phyloP scores from a whole-genome alignment of 176 grass and related monocot species.

The Aegilops longissima region DNA sequence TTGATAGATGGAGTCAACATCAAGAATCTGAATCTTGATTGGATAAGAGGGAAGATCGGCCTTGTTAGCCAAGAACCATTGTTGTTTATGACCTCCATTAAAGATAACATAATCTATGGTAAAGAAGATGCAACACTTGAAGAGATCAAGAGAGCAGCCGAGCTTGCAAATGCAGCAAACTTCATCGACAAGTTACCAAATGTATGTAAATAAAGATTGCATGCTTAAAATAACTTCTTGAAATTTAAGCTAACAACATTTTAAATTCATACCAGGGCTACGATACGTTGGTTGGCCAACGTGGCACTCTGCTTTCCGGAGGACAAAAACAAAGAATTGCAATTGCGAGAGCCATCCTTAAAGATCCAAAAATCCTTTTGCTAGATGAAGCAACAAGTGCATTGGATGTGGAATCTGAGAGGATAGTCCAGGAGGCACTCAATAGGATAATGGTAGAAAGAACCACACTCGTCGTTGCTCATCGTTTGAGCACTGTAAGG shows the following conservation, averaged over 20 bases:
- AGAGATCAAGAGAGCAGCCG: slow-evolving; percentile 60
- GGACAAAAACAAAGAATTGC: slow-evolving; percentile 93
- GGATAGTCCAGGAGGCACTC: slow-evolving; percentile 79
- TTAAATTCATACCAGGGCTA: slow-evolving; percentile 51
- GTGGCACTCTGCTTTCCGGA: slow-evolving; percentile 80
- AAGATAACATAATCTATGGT: slow-evolving; percentile 58
- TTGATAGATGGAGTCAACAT: slow-evolving; percentile 63
- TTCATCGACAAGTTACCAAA: slow-evolving; percentile 65
- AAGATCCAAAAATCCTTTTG: slow-evolving; percentile 79
- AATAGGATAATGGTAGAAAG: slow-evolving; percentile 68
- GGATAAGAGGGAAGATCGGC: slow-evolving; percentile 64
- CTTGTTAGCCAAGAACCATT: slow-evolving; percentile 68
- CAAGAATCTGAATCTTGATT: slow-evolving; percentile 51
- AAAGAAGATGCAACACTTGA: slow-evolving; percentile 49
- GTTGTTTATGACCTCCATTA: slow-evolving; percentile 59
- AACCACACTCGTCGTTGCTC: slow-evolving; percentile 75
- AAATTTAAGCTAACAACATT: slow-evolving; percentile 1
- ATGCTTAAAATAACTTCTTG: neutral
- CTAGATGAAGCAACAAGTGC: slow-evolving; percentile 96
- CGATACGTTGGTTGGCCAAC: slow-evolving; percentile 85
- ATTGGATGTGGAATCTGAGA: slow-evolving; percentile 81
- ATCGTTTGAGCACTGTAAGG: slow-evolving; percentile 80
- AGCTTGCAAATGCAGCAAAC: slow-evolving; percentile 64
- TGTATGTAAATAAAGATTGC: slow-evolving; percentile 25
- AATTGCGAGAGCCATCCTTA: slow-evolving; percentile 88